A percentile compares a stretch with the other conserved stretches of the same genome.
Evolutionary conservation across 805 yeast genomes (phyloP).

Genomic region (Candida easanensis): DNA sequence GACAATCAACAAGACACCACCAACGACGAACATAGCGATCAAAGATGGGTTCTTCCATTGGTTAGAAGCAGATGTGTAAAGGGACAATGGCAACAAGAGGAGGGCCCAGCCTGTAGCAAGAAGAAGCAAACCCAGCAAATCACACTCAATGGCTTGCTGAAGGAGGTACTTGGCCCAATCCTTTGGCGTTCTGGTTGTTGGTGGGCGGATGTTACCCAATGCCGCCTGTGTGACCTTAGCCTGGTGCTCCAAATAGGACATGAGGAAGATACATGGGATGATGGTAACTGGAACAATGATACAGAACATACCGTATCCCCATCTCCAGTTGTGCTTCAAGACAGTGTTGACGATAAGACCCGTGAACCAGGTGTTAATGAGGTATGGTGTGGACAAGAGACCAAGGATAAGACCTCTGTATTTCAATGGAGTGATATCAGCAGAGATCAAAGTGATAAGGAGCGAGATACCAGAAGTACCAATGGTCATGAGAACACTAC

Average conservation of each 20-base stretch:
- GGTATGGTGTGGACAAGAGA: constrained; percentile 37
- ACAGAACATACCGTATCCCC: constrained; percentile 52
- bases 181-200: constrained; percentile 3
- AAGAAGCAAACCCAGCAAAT: constrained; percentile 36
- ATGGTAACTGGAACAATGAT: constrained; percentile 41
- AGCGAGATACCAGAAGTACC: constrained; percentile 38
- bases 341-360: constrained; percentile 37
- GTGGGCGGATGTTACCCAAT: constrained; percentile 14
- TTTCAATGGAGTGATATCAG: constrained; percentile 38
- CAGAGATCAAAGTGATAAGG: constrained; percentile 32
- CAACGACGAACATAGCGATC: constrained; percentile 43
- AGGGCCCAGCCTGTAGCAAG: constrained; percentile 39
- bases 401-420: constrained; percentile 37
- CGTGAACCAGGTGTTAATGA: constrained; percentile 41
- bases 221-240: constrained; percentile 25
- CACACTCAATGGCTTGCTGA: constrained; percentile 33
- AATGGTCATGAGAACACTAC: constrained; percentile 35
- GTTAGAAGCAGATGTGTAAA: constrained; percentile 31
- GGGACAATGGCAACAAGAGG: constrained; percentile 38
- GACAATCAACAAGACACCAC: constrained; percentile 33
- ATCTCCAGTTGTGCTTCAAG: constrained; percentile 42
- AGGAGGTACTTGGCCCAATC: constrained; percentile 7
- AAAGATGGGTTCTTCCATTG: constrained; percentile 38
- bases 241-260: constrained; percentile 33
- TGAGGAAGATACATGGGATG: constrained; percentile 32